Evolutionary conservation across 2,329 filamentous ascomycete genomes (phyloP).

Genomic region (Aschersonia sp.): DNA sequence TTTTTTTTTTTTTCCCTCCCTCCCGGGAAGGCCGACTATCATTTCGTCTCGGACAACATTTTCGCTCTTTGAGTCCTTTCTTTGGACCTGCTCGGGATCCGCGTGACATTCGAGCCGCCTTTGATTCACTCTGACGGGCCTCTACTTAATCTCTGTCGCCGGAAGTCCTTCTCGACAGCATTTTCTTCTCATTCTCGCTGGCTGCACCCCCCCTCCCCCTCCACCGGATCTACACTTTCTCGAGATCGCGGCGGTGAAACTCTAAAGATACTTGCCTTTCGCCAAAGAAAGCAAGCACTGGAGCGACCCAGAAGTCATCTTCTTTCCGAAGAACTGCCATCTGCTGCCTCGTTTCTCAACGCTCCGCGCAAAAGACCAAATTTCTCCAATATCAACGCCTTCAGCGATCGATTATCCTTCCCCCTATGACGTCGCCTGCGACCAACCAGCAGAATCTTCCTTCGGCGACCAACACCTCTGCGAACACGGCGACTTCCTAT

Average conservation of each 20-base stretch:
- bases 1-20: too few species aligned
- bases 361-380: neutral
- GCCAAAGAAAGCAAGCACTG: neutral
- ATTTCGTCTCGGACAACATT: too few species aligned
- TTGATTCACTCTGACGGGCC: conserved; percentile 4
- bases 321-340: neutral
- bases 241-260: neutral
- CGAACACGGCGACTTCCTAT: conserved; percentile 47
- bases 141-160: conserved; percentile 1
- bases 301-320: neutral
- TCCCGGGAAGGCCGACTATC: too few species aligned
- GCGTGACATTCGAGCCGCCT: conserved; percentile 10
- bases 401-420: conserved; percentile 3
- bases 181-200: conserved; percentile 3
- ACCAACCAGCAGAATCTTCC: conserved; percentile 33
- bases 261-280: too few species aligned
- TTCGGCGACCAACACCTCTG: conserved; percentile 43
- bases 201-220: neutral
- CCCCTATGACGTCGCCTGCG: conserved; percentile 47
- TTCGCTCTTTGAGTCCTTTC: too few species aligned
- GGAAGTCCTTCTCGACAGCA: conserved; percentile 1
- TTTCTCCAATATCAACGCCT: neutral
- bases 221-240: neutral
- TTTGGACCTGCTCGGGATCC: conserved; percentile 6
- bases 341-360: neutral